These are phyloP conservation scores for Cyclocybe aegerita DNA, from an alignment of 768 basidiomycete species.

Conservation along the genomic window DNA sequence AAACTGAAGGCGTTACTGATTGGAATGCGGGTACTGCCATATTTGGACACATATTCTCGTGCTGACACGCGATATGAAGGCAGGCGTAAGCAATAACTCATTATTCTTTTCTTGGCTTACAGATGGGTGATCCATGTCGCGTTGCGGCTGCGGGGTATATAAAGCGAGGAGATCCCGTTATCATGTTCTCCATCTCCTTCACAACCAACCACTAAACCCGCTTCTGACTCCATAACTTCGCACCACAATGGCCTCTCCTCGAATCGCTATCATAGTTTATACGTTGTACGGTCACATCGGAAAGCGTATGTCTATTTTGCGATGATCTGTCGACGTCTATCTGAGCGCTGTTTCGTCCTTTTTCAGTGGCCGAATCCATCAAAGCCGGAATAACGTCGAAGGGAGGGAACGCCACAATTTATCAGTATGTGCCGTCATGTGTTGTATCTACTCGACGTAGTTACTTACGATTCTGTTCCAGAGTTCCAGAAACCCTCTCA, in stretches of 20 bases:
- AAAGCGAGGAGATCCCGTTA: too few relatives aligned
- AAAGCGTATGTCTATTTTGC: conserved; percentile 44
- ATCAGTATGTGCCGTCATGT: conserved; percentile 42
- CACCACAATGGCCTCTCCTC: conserved; percentile 45
- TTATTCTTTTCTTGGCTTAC: too few relatives aligned
- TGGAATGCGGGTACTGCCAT: too few relatives aligned
- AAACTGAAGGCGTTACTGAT: too few relatives aligned
- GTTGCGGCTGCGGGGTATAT: too few relatives aligned
- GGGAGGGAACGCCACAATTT: conserved; percentile 52
- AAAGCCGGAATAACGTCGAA: conserved; percentile 46
- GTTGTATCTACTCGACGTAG: background rate
- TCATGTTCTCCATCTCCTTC: too few relatives aligned
- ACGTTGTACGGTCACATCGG: conserved; percentile 74
- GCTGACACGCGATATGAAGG: too few relatives aligned
- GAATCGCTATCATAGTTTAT: conserved; percentile 72
- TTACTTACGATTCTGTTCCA: conserved; percentile 22
- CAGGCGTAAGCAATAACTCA: too few relatives aligned
- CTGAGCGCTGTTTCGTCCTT: conserved; percentile 3
- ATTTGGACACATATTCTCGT: too few relatives aligned
- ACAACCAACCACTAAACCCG: background rate
- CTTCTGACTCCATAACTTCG: conserved; percentile 1
- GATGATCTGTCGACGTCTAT: background rate
- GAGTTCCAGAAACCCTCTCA: conserved; percentile 79
- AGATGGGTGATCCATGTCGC: too few relatives aligned
- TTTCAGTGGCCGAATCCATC: conserved; percentile 58